Evolutionary conservation across 768 basidiomycete species (phyloP).

Genomic region (Strobilomyces dryophilus): DNA sequence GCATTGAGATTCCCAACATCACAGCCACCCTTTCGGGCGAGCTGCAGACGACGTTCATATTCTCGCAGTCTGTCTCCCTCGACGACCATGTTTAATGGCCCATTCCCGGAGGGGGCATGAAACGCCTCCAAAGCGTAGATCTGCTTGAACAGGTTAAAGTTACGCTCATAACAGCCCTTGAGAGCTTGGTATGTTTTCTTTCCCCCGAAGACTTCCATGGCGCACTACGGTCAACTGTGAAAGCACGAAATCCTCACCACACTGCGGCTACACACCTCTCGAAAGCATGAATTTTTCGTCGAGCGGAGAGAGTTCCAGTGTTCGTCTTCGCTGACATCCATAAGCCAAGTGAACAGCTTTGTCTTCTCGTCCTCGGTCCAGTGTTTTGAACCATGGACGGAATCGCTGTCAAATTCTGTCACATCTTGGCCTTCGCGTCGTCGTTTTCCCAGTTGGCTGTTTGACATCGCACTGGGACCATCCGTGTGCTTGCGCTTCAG

Average conservation of each 20-base stretch:
- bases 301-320: conserved; percentile 76
- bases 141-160: conserved; percentile 81
- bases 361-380: conserved; percentile 86
- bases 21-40: conserved; percentile 59
- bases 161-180: conserved; percentile 83
- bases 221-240: conserved; percentile 46
- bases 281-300: conserved; percentile 78
- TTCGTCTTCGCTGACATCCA: conserved; percentile 66
- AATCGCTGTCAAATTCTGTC: conserved; percentile 30
- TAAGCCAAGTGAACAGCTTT: conserved; percentile 73
- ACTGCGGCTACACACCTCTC: conserved; percentile 48
- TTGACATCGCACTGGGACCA: conserved; percentile 13
- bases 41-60: conserved; percentile 66
- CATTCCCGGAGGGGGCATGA: conserved; percentile 29
- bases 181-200: conserved; percentile 83
- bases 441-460: conserved; percentile 26
- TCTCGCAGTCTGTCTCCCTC: conserved; percentile 67
- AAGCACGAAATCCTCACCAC: background rate
- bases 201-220: conserved; percentile 62
- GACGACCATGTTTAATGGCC: conserved; percentile 38
- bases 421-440: conserved; percentile 29
- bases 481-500: conserved; percentile 50
- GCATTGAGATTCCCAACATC: conserved; percentile 73
- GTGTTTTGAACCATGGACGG: conserved; percentile 67
- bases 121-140: conserved; percentile 69